Evolutionary conservation across 202 grass and related monocot species (phyloP), one percentile per base, ranked within the genome.

Genomic region (Cymbopogon flexuosus): DNA sequence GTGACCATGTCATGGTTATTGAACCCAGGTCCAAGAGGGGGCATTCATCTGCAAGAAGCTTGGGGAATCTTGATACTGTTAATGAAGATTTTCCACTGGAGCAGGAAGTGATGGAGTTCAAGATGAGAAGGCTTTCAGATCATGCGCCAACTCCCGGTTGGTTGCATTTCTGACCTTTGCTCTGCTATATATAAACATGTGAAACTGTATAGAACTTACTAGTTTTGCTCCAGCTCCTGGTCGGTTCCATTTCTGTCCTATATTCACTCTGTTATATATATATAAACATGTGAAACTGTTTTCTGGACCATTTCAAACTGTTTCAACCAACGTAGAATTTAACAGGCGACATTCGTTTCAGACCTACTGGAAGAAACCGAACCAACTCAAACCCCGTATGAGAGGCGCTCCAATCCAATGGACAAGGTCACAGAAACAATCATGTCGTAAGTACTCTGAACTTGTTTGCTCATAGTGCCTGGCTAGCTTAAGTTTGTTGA

Each of bases 61-160:
- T 92, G n/a, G 91, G 84, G 36, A 90, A 80, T 68, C 92, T 98
- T 86, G 92, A 91, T 88, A 86, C 92, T 65, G 92, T 98, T 68
- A 77, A 91, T 64, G 95, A 98, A 73, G 95, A 98, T 36, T 76
- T 80, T 35, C 81, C 90, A 61, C 62, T 90, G 75, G 80, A 87
- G 64, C 84, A 89, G 84, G 79, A 84, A 60, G 46, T 77, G 52
- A 93, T 83, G 40, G 68, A 62, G 29, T 94, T 87, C 69, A 92
- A 97, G 81, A 87, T 92, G 45, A 87, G 86, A 82, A 90, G 79
- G 61, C 73, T 97, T 78, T 93, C 88, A 61, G 79, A 94, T 49
- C 19, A 73, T 75, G 79, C 59, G 2, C 78, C 75, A 30, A 88
- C 72, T 65, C 90, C 84, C 80, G 92, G 93, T 83, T 57, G 14